Evolutionary conservation across 139 green algal genomes (phyloP).

Genomic region (Chlamydomonas incerta): DNA sequence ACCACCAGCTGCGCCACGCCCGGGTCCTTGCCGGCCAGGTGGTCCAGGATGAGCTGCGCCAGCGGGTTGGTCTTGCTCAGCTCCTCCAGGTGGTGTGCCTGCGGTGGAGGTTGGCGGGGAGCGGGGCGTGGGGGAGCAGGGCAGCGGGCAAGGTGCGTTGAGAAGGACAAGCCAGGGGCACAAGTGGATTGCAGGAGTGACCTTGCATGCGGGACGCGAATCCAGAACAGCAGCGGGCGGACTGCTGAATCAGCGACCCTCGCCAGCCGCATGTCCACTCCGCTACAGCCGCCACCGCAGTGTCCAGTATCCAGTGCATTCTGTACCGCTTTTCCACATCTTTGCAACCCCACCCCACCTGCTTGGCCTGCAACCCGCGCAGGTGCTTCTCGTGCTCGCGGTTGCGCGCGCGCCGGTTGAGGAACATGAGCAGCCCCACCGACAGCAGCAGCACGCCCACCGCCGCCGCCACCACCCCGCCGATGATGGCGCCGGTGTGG

Average conservation of each 20-base stretch:
- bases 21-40: slow-evolving; percentile 28
- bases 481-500: background rate
- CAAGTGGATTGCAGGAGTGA: too few relatives aligned
- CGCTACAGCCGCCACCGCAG: too few relatives aligned
- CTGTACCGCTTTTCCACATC: too few relatives aligned
- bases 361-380: background rate
- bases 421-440: background rate
- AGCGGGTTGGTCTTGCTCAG: slow-evolving; percentile 30
- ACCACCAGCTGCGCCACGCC: background rate
- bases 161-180: too few relatives aligned
- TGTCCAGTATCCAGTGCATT: too few relatives aligned
- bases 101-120: background rate
- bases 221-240: too few relatives aligned
- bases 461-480: slow-evolving; percentile 9
- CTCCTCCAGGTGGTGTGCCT: slow-evolving; percentile 20
- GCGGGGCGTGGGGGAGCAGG: too few relatives aligned
- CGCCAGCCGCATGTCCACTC: too few relatives aligned
- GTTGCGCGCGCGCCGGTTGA: background rate
- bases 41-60: slow-evolving; percentile 30
- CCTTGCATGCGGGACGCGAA: too few relatives aligned
- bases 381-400: background rate
- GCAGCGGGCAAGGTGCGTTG: too few relatives aligned
- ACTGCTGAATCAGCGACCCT: too few relatives aligned
- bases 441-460: background rate
- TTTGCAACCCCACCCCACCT: too few relatives aligned